Conservation (phyloP, 148 eudicot genomes). For the Amaranthus cruentus region DNA sequence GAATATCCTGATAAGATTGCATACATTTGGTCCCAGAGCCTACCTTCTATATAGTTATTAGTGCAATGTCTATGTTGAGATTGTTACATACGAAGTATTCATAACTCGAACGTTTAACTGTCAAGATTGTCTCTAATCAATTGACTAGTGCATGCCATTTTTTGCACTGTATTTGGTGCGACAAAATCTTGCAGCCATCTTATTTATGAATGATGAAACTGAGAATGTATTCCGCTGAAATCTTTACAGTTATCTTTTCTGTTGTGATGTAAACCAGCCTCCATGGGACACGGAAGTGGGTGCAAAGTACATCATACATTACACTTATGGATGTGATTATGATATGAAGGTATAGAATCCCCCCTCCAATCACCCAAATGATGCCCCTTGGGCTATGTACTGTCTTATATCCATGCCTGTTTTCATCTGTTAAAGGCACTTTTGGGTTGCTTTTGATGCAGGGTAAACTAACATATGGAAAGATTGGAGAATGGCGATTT, state of each 20-base stretch:
- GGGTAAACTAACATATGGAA: conserved; percentile 94
- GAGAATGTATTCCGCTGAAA: conserved; percentile 6
- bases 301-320: conserved; percentile 79
- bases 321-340: conserved; percentile 97
- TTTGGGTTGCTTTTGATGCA: conserved; percentile 17
- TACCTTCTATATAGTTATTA: too few species aligned
- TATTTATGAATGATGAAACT: not conserved
- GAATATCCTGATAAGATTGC: not conserved
- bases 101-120: too few species aligned
- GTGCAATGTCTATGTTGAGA: too few species aligned
- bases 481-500: conserved; percentile 97
- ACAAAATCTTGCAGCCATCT: not conserved
- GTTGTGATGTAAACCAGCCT: conserved; percentile 51
- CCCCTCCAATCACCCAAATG: not conserved
- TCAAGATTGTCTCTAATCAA: too few species aligned
- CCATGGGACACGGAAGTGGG: conserved; percentile 94
- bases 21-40: too few species aligned
- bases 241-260: conserved; percentile 2
- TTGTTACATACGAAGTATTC: too few species aligned
- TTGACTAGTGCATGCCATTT: not conserved
- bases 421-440: not conserved
- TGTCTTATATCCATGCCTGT: not conserved
- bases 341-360: conserved; percentile 64
- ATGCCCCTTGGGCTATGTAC: not conserved
- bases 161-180: not conserved